A percentile compares a stretch with the other conserved stretches of the same genome.
These are phyloP conservation scores for Tephrocybe sp. DNA, from an alignment of 768 basidiomycete genomes.

Conservation along the genomic window DNA sequence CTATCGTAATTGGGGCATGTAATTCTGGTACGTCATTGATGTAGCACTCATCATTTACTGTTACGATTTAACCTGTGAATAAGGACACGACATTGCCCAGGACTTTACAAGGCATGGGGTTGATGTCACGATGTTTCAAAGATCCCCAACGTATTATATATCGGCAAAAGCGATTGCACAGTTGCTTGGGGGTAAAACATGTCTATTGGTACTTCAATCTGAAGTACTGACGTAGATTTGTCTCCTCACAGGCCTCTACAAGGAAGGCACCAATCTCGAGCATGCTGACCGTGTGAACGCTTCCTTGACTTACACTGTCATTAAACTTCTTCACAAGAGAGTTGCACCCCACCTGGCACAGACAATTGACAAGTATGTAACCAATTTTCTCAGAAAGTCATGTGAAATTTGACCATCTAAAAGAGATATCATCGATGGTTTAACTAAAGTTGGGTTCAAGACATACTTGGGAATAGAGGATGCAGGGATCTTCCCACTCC, in stretches of 20 bases:
- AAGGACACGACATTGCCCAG: constrained; percentile 39
- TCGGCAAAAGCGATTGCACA: constrained; percentile 11
- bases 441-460: constrained; percentile 35
- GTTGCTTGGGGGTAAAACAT: constrained; percentile 10
- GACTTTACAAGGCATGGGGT: constrained; percentile 36
- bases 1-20: constrained; percentile 66
- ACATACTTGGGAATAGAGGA: constrained; percentile 36
- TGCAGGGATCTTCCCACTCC: constrained; percentile 30
- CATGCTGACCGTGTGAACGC: constrained; percentile 16
- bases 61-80: not conserved
- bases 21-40: constrained; percentile 41
- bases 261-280: constrained; percentile 11
- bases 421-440: constrained; percentile 36
- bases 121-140: constrained; percentile 19
- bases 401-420: not conserved
- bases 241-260: constrained; percentile 12
- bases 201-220: not conserved
- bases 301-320: constrained; percentile 11
- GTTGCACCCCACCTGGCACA: constrained; percentile 11
- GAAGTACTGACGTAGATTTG: not conserved
- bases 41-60: not conserved
- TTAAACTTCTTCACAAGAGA: constrained; percentile 11
- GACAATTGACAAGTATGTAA: constrained; percentile 15
- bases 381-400: not conserved
- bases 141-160: constrained; percentile 14